Conservation (phyloP, 2,329 filamentous ascomycete genomes). For the Penicillium sp. region DNA sequence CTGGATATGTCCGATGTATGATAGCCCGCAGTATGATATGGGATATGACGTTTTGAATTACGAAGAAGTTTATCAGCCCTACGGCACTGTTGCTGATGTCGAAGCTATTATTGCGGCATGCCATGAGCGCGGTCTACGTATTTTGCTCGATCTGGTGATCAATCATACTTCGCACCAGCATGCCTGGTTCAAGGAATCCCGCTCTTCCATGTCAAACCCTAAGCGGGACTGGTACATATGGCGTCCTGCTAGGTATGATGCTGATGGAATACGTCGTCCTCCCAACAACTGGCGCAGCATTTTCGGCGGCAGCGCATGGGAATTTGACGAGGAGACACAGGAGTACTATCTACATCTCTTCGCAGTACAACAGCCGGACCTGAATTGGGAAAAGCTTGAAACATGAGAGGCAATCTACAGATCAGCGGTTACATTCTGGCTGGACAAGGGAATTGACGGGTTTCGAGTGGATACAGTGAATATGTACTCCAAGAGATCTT, state of each 20-base stretch:
- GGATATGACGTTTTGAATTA: slow-evolving; percentile 71
- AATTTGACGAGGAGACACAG: slow-evolving; percentile 68
- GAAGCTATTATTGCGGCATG: slow-evolving; percentile 61
- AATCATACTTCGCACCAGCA: slow-evolving; percentile 75
- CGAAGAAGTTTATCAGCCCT: slow-evolving; percentile 62
- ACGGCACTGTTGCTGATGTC: slow-evolving; percentile 66
- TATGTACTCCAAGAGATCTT: slow-evolving; percentile 56
- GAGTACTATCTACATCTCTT: slow-evolving; percentile 79
- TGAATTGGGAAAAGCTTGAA: slow-evolving; percentile 75
- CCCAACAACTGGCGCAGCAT: slow-evolving; percentile 73
- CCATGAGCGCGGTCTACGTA: slow-evolving; percentile 64
- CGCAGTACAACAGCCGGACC: slow-evolving; percentile 71
- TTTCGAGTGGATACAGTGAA: slow-evolving; percentile 73
- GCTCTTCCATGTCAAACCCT: slow-evolving; percentile 59
- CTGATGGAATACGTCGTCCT: slow-evolving; percentile 61
- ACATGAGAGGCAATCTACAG: slow-evolving; percentile 70
- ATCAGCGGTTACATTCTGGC: slow-evolving; percentile 73
- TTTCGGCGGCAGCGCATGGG: slow-evolving; percentile 67
- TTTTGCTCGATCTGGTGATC: slow-evolving; percentile 74
- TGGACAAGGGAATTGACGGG: slow-evolving; percentile 69
- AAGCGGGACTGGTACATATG: slow-evolving; percentile 70
- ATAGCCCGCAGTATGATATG: slow-evolving; percentile 69
- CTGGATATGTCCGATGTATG: slow-evolving; percentile 70
- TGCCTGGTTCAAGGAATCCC: slow-evolving; percentile 68
- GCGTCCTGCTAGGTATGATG: slow-evolving; percentile 52